Conservation (phyloP, 352 stramenopile species). For the Pseudoperonospora humuli region DNA sequence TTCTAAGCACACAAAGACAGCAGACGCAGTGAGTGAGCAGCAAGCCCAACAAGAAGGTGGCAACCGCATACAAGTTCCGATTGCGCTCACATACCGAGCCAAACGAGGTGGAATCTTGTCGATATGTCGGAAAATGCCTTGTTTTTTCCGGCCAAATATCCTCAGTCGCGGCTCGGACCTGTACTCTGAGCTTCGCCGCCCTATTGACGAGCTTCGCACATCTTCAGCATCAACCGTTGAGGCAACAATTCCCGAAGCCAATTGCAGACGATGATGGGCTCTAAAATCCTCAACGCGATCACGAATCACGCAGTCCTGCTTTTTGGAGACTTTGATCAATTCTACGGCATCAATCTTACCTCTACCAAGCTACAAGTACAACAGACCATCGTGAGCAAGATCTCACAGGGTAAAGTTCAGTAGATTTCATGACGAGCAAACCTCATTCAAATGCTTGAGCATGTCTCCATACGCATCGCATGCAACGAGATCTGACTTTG, state of each 20-base stretch:
- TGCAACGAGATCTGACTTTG: constrained; percentile 45
- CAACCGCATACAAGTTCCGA: background rate
- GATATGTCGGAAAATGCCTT: constrained; percentile 47
- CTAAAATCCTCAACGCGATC: constrained; percentile 77
- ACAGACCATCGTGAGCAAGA: background rate
- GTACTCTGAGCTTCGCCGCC: constrained; percentile 28
- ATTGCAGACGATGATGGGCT: constrained; percentile 71
- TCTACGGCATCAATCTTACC: constrained; percentile 32
- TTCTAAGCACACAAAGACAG: constrained; percentile 29
- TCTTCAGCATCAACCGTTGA: constrained; percentile 52
- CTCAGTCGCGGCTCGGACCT: constrained; percentile 45
- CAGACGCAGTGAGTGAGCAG: constrained; percentile 1
- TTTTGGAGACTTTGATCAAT: constrained; percentile 45
- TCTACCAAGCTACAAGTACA: constrained; percentile 45
- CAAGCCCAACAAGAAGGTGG: no score
- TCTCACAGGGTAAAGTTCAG: background rate
- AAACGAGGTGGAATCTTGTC: constrained; percentile 46
- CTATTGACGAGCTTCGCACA: constrained; percentile 21
- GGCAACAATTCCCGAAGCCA: constrained; percentile 70
- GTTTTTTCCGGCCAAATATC: constrained; percentile 58
- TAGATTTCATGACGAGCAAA: constrained; percentile 11
- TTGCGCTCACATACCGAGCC: constrained; percentile 29
- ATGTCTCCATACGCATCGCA: constrained; percentile 74
- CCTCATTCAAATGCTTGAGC: constrained; percentile 73
- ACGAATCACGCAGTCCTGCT: constrained; percentile 61